Base-by-base conservation (phyloP, 805 yeast species). In the Lipomyces sp. region DNA sequence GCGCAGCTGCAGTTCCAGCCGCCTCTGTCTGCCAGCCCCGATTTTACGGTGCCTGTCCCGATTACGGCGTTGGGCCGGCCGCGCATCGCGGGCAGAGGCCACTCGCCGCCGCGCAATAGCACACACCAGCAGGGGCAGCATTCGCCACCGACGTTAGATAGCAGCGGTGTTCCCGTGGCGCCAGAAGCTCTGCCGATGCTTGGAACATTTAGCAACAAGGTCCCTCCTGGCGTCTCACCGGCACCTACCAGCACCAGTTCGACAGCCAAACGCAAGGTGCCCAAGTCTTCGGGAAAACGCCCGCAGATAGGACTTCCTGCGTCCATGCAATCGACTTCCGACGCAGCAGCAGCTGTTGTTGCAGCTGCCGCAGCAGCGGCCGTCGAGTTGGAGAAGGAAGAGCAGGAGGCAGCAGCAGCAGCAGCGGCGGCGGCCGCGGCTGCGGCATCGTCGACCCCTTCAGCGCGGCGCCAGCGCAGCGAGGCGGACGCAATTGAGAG, bases 401-500 rank as follows among this genome's bases (percentile, higher is more conserved):
- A 48, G 16, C 21, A 29, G 29, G 40, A 8, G 41, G 37, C 16
- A 34, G 45, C 37, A 39, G 45, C 28, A 38, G 33, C 21, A 16
- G 38, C 19, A 18, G 28, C 10, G 11, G 32, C n/a, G 31, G 49
- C 41, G 29, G 26, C 36, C 3, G 36, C 32, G 32, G 21, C 14
- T 7, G 14, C 26, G 34, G 35, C 10, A 10, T 21, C 14, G n/a
- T 35, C 29, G 2, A 46, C 29, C 21, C 44, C 46, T 21, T 44
- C 19, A 13, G 39, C 33, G 4, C 16, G 18, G 21, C 38, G 55
- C 23, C 47, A 49, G 28, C 38, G 29, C 47, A 53, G 53, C 33
- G 59, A 55, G 49, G 59, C 40, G 18, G 59, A 55, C 19, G 59
- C 59, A 22, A 39, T 55, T 23, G 59, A 55, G 47, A 53, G 53